Evolutionary conservation across 495 filamentous ascomycete genomes (phyloP).

Genomic region (Hypoxylon intermedium): DNA sequence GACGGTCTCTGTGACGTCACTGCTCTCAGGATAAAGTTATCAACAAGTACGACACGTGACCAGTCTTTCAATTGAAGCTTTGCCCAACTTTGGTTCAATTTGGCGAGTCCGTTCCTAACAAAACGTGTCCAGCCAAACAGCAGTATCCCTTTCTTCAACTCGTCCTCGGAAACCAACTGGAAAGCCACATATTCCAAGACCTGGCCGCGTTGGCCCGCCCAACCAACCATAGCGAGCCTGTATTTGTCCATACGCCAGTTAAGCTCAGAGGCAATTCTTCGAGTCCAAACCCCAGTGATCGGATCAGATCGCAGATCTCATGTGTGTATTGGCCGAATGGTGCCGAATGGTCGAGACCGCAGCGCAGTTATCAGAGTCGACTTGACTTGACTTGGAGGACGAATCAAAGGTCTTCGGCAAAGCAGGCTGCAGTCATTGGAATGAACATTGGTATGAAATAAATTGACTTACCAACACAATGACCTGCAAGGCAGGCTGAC

Average conservation of each 20-base stretch:
- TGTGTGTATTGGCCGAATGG: slow-evolving; percentile 8
- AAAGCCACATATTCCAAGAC: neutral
- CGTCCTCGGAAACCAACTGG: neutral
- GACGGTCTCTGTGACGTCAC: slow-evolving; percentile 30
- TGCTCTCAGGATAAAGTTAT: slow-evolving; percentile 3
- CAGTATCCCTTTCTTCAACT: neutral
- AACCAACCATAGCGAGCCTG: slow-evolving; percentile 3
- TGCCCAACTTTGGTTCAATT: neutral
- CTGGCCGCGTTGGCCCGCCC: neutral
- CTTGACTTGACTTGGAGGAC: slow-evolving; percentile 5
- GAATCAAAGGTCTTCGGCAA: slow-evolving; percentile 29
- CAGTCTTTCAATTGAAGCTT: slow-evolving; percentile 2
- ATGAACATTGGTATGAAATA: slow-evolving; percentile 26
- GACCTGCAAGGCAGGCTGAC: slow-evolving; percentile 70
- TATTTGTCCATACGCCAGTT: neutral
- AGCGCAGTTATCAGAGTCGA: slow-evolving; percentile 10
- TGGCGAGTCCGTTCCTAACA: neutral
- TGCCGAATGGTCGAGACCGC: slow-evolving; percentile 15
- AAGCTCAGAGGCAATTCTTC: slow-evolving; percentile 4
- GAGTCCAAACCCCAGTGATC: slow-evolving; percentile 4
- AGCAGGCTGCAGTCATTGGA: slow-evolving; percentile 22
- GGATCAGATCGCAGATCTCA: slow-evolving; percentile 22
- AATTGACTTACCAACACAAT: slow-evolving; percentile 75
- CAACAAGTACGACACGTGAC: slow-evolving; percentile 29
- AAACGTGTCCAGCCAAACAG: neutral